phyloP scores from a whole-genome alignment of 78 protist genomes.

The Planoprotostelium fungivorum region DNA sequence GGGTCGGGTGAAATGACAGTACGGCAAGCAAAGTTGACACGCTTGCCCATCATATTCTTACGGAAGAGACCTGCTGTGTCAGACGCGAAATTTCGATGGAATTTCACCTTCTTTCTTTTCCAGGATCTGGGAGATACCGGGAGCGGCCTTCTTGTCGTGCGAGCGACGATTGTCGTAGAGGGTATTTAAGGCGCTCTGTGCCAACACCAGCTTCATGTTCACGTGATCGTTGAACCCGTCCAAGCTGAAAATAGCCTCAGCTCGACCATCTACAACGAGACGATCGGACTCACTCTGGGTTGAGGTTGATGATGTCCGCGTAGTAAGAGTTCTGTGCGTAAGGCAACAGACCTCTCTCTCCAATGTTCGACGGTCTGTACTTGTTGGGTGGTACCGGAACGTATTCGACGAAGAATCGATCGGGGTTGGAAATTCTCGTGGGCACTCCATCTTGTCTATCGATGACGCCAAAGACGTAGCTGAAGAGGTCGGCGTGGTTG shows the following conservation, averaged over 20 bases:
- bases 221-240: constrained; percentile 19
- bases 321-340: constrained; percentile 44
- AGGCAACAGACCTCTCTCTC: constrained; percentile 31
- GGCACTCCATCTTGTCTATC: not conserved
- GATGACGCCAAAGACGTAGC: not conserved
- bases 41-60: constrained; percentile 99
- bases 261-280: constrained; percentile 18
- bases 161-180: constrained; percentile 55
- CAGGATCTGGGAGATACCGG: constrained; percentile 88
- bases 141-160: constrained; percentile 12
- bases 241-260: constrained; percentile 5
- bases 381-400: not conserved
- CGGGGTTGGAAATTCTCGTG: not conserved
- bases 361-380: constrained; percentile 16
- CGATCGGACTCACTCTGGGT: not conserved
- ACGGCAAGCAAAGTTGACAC: constrained; percentile 98
- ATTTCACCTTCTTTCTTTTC: constrained; percentile 94
- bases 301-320: constrained; percentile 15
- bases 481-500: not conserved
- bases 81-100: not conserved
- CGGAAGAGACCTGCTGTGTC: constrained; percentile 79
- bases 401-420: constrained; percentile 2
- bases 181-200: constrained; percentile 63
- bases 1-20: constrained; percentile 98
- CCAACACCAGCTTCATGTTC: constrained; percentile 31